Evolutionary conservation across 2,329 filamentous ascomycete species (phyloP).

Genomic region (Fusarium anguioides): DNA sequence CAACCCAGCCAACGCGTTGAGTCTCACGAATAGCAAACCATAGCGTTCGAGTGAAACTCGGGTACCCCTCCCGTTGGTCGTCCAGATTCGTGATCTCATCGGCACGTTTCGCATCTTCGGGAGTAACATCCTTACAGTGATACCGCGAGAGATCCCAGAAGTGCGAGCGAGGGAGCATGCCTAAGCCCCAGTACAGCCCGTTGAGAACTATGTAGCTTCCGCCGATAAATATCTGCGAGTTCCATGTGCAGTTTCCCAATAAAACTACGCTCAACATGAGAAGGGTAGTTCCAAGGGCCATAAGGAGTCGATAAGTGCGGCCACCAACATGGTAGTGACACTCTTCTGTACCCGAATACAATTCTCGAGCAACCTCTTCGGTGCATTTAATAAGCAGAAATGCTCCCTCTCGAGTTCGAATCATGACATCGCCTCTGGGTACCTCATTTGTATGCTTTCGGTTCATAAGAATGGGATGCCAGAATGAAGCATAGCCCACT

Average conservation of each 20-base stretch:
- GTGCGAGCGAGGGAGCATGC: constrained; percentile 58
- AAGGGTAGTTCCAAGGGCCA: constrained; percentile 67
- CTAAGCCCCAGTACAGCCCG: constrained; percentile 67
- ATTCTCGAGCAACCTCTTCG: constrained; percentile 70
- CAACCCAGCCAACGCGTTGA: constrained; percentile 63
- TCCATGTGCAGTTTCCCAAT: constrained; percentile 71
- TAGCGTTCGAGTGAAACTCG: constrained; percentile 66
- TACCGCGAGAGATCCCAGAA: constrained; percentile 71
- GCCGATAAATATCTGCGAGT: constrained; percentile 69
- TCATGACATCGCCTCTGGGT: constrained; percentile 68
- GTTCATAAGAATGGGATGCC: constrained; percentile 65
- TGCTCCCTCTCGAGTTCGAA: constrained; percentile 69
- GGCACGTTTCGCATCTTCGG: constrained; percentile 52
- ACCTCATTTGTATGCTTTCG: constrained; percentile 61
- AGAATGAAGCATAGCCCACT: constrained; percentile 67
- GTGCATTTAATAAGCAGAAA: constrained; percentile 68
- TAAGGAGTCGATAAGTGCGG: constrained; percentile 62
- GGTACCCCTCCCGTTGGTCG: constrained; percentile 54
- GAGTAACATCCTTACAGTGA: constrained; percentile 55
- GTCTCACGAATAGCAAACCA: constrained; percentile 70
- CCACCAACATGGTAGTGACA: constrained; percentile 65
- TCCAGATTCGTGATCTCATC: constrained; percentile 44
- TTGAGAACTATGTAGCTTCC: constrained; percentile 69
- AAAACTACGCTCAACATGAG: constrained; percentile 71
- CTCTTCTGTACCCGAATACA: constrained; percentile 70